Conservation (phyloP, 345 rosid genomes). For the Moringa oleifera region DNA sequence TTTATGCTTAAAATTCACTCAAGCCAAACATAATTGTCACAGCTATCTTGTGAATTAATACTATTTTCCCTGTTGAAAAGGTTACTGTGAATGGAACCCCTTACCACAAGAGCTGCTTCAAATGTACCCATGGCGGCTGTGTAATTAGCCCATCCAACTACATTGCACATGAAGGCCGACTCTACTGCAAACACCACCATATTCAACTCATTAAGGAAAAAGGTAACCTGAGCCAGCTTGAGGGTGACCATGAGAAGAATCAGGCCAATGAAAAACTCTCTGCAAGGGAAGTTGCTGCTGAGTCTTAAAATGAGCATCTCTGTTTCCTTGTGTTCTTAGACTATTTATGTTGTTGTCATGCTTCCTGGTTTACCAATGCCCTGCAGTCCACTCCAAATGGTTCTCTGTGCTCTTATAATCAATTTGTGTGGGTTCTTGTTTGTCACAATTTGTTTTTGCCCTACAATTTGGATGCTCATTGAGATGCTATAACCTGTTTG, state of each 20-base stretch:
- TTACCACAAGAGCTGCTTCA: slow-evolving; percentile 97
- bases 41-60: background rate
- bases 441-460: slow-evolving; percentile 13
- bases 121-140: slow-evolving; percentile 98
- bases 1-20: background rate
- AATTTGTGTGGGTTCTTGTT: slow-evolving; percentile 24
- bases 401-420: slow-evolving; percentile 9
- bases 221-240: slow-evolving; percentile 95
- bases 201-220: slow-evolving; percentile 89
- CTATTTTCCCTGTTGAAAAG: slow-evolving; percentile 26
- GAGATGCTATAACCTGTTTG: slow-evolving; percentile 19
- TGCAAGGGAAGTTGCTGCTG: slow-evolving; percentile 28
- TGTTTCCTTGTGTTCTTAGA: background rate
- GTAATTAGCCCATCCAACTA: slow-evolving; percentile 91
- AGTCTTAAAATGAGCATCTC: slow-evolving; percentile 1
- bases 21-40: background rate
- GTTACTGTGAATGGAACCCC: slow-evolving; percentile 94
- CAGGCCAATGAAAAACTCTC: slow-evolving; percentile 29
- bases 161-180: slow-evolving; percentile 89
- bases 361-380: slow-evolving; percentile 5
- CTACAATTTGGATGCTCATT: slow-evolving; percentile 8
- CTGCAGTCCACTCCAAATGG: slow-evolving; percentile 17
- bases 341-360: background rate
- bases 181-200: slow-evolving; percentile 97
- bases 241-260: slow-evolving; percentile 45